These are phyloP conservation scores for Colletotrichum tabaci DNA, from an alignment of 2,329 filamentous ascomycete genomes.

Conservation along the genomic window DNA sequence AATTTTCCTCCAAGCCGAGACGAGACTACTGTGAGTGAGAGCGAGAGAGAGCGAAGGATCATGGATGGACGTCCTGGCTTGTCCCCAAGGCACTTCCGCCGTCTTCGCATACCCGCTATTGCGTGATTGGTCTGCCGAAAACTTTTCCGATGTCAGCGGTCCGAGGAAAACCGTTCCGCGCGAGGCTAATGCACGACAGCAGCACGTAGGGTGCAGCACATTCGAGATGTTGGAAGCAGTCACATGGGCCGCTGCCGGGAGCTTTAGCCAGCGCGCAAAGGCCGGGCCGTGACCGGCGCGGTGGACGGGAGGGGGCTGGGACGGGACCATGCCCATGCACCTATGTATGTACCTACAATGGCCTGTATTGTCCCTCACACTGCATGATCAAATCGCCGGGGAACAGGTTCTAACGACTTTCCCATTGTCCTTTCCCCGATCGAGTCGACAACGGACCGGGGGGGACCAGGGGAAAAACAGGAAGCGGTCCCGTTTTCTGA, in stretches of 20 bases:
- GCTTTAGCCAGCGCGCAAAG: constrained; percentile 6
- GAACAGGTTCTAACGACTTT: not conserved
- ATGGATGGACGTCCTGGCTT: not conserved
- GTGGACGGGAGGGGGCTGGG: not conserved
- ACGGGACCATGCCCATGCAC: not conserved
- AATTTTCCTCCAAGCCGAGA: not conserved
- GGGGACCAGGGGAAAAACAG: constrained; percentile 5
- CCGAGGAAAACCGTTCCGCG: not conserved
- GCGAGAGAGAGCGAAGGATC: not conserved
- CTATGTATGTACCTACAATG: no score
- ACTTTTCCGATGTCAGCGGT: constrained; percentile 3
- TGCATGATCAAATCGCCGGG: not conserved
- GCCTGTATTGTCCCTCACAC: not conserved
- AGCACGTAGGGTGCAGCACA: not conserved
- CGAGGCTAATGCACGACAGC: not conserved
- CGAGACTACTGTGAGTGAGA: not conserved
- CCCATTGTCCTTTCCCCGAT: not conserved
- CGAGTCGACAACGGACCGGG: constrained; percentile 12
- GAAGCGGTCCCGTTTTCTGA: constrained; percentile 10
- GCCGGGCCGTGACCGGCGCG: constrained; percentile 24
- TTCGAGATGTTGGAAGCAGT: constrained; percentile 4
- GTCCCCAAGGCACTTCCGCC: not conserved
- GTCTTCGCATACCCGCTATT: constrained; percentile 38
- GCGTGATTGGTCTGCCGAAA: constrained; percentile 26
- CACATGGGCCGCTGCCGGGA: constrained; percentile 14